Conservation (phyloP, 2,329 filamentous ascomycete species). For the Immersiporthe knoxdaviesiana region DNA sequence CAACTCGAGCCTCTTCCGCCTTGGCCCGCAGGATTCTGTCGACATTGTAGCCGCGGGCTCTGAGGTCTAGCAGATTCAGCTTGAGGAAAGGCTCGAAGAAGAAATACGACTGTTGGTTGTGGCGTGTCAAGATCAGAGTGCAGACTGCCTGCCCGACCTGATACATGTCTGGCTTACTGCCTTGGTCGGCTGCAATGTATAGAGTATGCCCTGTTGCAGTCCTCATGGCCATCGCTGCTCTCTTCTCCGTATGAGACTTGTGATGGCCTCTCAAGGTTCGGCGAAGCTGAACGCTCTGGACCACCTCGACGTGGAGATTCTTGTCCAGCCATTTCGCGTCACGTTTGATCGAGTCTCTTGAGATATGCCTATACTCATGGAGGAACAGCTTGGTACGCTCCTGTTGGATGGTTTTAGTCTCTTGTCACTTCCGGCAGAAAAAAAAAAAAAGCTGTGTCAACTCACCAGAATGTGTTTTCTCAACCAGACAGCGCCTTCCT, state of each 20-base stretch:
- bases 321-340: conserved; percentile 91
- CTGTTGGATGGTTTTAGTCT: conserved; percentile 3
- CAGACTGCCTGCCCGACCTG: conserved; percentile 90
- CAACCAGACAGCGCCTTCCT: conserved; percentile 69
- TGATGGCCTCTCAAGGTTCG: conserved; percentile 73
- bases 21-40: conserved; percentile 89
- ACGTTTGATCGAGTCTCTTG: conserved; percentile 77
- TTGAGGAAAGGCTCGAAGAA: conserved; percentile 91
- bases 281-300: conserved; percentile 76
- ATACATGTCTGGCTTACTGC: conserved; percentile 74
- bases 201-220: conserved; percentile 63
- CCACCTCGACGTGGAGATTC: conserved; percentile 76
- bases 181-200: conserved; percentile 69
- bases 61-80: conserved; percentile 78
- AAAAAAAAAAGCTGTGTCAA: not conserved
- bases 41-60: conserved; percentile 92
- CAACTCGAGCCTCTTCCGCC: conserved; percentile 83
- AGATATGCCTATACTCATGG: conserved; percentile 73
- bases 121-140: conserved; percentile 75
- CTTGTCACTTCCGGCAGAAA: not conserved
- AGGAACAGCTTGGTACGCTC: conserved; percentile 90
- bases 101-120: conserved; percentile 85
- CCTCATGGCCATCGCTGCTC: conserved; percentile 69
- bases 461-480: conserved; percentile 71
- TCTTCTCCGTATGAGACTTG: conserved; percentile 73